Evolutionary conservation across 228 moss, liverwort and hornwort species (phyloP), one percentile per base, ranked within the genome.

Genomic region (Sphagnum fallax): DNA sequence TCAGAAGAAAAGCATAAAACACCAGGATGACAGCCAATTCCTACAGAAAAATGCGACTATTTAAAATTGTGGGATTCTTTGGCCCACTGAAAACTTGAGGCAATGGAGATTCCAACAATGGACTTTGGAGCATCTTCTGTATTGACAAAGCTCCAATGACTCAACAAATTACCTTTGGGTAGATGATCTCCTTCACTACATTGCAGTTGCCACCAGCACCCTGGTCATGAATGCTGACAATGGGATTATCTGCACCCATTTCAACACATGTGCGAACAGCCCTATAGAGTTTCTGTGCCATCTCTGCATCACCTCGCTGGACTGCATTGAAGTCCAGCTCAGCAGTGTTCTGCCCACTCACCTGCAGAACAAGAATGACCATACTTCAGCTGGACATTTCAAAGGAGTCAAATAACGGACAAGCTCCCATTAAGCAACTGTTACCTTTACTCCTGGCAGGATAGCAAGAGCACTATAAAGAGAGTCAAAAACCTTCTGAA

Each of bases 151-250:
- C 32, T 32, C 32, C 32, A 65, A 48, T 47, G 69, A 63, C 55
- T 52, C 58, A 8, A 49, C 47, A 50, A 6, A 52, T 72, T 81
- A 98, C 97, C 89, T 85, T 65, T 4, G 98, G 98, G 73, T 98
- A 90, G 48, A 98, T 98, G 8, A 98, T 98, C 71, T 98, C 98
- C 79, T 98, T 98, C 67, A 98, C 98, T 16, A 98, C 98, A 63
- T 98, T 98, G 66, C 98, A 98, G 65, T 94, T 98, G 10, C 98
- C 98, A 80, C 98, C 98, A 51, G 98, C 98, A 18, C 98, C 98
- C 83, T 98, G 98, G 80, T 98, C 98, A 70, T 98, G 98, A 64
- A 98, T 98, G 77, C 90, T 94, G 51, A 94, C 94, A 53, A 98
- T 98, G 48, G 98, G 98, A 62, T 98, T 98, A 55, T 81, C 79